Percentiles rank a stretch among this genome's conserved stretches.
Evolutionary conservation across 768 basidiomycete genomes (phyloP).

Genomic region (Tylopilus plumbeoviolaceoides): DNA sequence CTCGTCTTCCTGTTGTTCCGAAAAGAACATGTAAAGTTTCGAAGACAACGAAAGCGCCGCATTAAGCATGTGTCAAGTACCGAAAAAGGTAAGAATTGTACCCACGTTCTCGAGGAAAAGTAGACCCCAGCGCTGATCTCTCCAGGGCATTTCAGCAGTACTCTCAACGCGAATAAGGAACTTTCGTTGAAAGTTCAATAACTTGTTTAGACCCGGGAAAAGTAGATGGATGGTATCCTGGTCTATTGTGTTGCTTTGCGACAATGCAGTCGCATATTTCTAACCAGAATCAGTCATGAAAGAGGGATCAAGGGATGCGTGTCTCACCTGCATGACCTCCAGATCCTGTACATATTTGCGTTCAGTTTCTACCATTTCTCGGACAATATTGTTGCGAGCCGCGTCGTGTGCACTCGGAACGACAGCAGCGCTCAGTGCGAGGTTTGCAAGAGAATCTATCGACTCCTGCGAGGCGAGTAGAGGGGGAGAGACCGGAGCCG

Average conservation of each 20-base stretch:
- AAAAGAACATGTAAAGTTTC: conserved; percentile 9
- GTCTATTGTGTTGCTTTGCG: conserved; percentile 80
- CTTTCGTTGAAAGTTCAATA: conserved; percentile 94
- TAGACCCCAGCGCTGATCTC: conserved; percentile 83
- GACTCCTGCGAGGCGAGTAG: conserved; percentile 55
- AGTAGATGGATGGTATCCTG: conserved; percentile 94
- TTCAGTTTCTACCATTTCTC: conserved; percentile 92
- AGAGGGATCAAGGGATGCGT: neutral
- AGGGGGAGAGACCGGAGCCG: conserved; percentile 55
- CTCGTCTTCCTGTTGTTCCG: conserved; percentile 83
- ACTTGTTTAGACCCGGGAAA: conserved; percentile 91
- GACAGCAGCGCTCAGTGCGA: conserved; percentile 36
- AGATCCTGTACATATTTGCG: conserved; percentile 95
- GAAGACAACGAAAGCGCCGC: conserved; percentile 40
- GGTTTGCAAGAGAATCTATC: conserved; percentile 51
- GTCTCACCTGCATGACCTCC: conserved; percentile 88
- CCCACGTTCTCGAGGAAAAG: conserved; percentile 82
- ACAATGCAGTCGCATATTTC: conserved; percentile 86
- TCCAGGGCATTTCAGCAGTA: conserved; percentile 78
- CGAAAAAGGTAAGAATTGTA: conserved; percentile 8
- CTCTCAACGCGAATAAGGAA: conserved; percentile 89
- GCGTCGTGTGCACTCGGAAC: conserved; percentile 57
- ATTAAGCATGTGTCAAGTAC: conserved; percentile 31
- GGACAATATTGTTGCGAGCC: conserved; percentile 72
- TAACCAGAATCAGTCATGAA: conserved; percentile 31